A percentile compares a stretch with the other conserved stretches of the same genome.
Conservation (phyloP, 805 yeast genomes). For the Ogataea ganodermae region DNA sequence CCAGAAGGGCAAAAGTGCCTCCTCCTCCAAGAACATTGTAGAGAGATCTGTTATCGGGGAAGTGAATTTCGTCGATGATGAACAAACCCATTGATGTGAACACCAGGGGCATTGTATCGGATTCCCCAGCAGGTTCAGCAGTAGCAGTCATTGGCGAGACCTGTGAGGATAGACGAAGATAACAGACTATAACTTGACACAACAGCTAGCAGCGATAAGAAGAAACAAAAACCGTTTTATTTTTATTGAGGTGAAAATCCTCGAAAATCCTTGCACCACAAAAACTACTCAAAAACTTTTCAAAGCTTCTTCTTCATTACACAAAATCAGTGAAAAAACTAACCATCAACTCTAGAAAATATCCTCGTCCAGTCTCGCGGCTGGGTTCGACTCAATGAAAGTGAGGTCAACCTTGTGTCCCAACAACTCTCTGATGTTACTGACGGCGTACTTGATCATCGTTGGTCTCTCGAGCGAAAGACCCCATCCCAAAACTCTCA, state of each 20-base stretch:
- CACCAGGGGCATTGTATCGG: constrained; percentile 21
- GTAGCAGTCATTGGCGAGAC: no score
- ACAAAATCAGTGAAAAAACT: neutral
- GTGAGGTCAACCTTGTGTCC: constrained; percentile 97
- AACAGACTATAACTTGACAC: no score
- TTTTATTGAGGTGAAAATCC: no score
- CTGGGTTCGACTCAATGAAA: constrained; percentile 94
- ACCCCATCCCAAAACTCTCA: constrained; percentile 98
- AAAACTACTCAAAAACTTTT: no score
- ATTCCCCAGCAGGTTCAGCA: no score
- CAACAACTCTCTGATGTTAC: constrained; percentile 91
- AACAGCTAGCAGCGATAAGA: no score
- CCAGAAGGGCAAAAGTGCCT: constrained; percentile 78
- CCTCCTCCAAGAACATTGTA: constrained; percentile 83
- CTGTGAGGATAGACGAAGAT: no score
- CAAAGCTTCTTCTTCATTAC: neutral
- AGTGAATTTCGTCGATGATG: constrained; percentile 83
- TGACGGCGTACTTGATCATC: constrained; percentile 95
- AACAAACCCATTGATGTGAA: constrained; percentile 84
- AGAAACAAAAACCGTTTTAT: no score
- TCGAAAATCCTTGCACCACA: no score
- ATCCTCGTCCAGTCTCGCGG: constrained; percentile 92
- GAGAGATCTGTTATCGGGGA: constrained; percentile 41
- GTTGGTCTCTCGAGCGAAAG: constrained; percentile 97
- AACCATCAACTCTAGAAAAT: constrained; percentile 37